Base-by-base conservation (phyloP, 176 grass and related monocot species). In the Tillandsia leiboldiana region DNA sequence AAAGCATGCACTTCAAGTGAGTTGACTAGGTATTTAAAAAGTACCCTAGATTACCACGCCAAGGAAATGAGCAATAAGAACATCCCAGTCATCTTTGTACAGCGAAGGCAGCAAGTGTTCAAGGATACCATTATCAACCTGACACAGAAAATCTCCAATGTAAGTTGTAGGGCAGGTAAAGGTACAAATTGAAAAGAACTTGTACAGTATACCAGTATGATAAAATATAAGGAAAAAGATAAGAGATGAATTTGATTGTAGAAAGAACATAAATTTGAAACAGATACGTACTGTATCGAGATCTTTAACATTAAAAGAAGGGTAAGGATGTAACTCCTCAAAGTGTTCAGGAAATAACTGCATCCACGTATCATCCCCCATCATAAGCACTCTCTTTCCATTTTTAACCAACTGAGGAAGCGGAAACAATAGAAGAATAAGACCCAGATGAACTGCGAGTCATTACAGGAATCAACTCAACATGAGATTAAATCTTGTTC, bases 281-380 rank as follows among this genome's bases (percentile, higher is more conserved):
- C 72, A 28, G 65, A 69, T 47, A 47, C 70, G 72, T 90, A 97
- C 93, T 48, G 93, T 97, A 49, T 92, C 81, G 69, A 97, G 93
- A 83, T 97, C 93, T 89, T 97, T 97, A 72, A 97, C 93, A 65
- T 97, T 90, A 84, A 97, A 97, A 70, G 93, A 97, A 72, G 93
- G 93, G 64, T 92, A 97, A 0, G 93, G 93, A 74, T 90, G 92
- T 64, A 86, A 97, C 63, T 83, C 80, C 64, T 92, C 77, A 84
- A 97, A 97, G 65, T 97, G 93, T 49, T 97, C 79, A 69, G 93
- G 93, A 80, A 90, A 97, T 69, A 97, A 72, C 13, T 97, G 88
- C 75, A 86, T 83, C 93, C 89, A 97, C 29, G 93, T 97, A 69
- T 97, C 93, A 51, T 97, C 93, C 51, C 93, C 93, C 93, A 97